These are phyloP conservation scores for Symbiodinium natans DNA, from an alignment of 73 alveolate genomes.

Conservation along the genomic window DNA sequence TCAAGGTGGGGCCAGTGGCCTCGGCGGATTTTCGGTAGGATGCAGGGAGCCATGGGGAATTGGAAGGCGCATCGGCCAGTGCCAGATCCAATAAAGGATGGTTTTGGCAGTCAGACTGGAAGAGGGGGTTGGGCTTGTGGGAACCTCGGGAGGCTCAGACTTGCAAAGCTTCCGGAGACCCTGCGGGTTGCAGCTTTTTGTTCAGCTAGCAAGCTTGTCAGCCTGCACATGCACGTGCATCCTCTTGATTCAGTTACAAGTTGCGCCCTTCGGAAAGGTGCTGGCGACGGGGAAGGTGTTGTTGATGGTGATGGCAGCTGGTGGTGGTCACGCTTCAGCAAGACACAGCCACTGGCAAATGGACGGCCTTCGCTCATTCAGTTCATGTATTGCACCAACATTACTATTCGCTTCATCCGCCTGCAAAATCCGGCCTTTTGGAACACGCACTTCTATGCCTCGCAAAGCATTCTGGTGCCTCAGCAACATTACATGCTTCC, in stretches of 20 bases:
- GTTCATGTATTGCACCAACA: conserved; percentile 11
- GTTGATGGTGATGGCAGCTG: conserved; percentile 54
- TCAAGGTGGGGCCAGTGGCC: too few species aligned
- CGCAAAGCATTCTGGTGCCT: conserved; percentile 17
- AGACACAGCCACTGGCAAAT: not conserved
- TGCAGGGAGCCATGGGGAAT: too few species aligned
- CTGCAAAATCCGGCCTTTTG: conserved; percentile 65
- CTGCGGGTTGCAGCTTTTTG: too few species aligned
- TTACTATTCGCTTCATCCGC: not conserved
- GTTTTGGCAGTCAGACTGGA: not conserved
- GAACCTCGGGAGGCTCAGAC: too few species aligned
- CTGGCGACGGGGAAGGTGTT: not conserved
- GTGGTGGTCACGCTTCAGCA: conserved; percentile 69
- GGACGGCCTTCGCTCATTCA: conserved; percentile 58
- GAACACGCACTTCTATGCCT: conserved; percentile 91
- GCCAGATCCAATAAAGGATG: not conserved
- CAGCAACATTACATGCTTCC: not conserved
- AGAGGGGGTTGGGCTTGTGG: not conserved
- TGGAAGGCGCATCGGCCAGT: not conserved
- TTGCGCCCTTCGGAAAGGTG: too few species aligned
- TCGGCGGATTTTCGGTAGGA: too few species aligned
- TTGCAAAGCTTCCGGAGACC: too few species aligned
- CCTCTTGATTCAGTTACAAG: too few species aligned
- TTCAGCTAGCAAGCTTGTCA: too few species aligned
- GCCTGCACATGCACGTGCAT: too few species aligned